Conservation (phyloP, 2,329 filamentous ascomycete genomes). For the Penicillium sp. region DNA sequence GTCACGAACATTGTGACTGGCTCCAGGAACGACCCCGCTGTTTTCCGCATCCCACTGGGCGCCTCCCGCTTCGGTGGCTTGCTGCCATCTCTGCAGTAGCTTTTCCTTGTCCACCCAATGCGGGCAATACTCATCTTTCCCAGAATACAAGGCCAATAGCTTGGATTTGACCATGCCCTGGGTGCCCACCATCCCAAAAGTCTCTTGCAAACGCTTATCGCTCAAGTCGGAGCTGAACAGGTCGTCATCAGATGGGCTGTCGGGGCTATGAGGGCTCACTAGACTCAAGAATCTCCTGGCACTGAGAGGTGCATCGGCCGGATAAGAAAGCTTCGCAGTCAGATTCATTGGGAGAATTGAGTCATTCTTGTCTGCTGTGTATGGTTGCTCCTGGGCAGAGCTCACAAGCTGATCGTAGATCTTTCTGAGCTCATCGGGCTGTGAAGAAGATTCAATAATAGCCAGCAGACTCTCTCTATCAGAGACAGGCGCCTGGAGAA, state of each 20-base stretch:
- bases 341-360: slow-evolving; percentile 34
- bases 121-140: slow-evolving; percentile 45
- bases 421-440: slow-evolving; percentile 19
- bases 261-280: slow-evolving; percentile 50
- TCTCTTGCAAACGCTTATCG: slow-evolving; percentile 53
- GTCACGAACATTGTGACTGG: slow-evolving; percentile 49
- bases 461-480: slow-evolving; percentile 65
- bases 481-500: slow-evolving; percentile 76
- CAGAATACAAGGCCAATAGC: slow-evolving; percentile 46
- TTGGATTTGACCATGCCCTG: slow-evolving; percentile 37
- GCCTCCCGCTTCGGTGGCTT: slow-evolving; percentile 37
- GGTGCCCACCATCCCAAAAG: slow-evolving; percentile 58
- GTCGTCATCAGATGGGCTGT: slow-evolving; percentile 70
- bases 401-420: slow-evolving; percentile 34
- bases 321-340: slow-evolving; percentile 30
- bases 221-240: slow-evolving; percentile 80
- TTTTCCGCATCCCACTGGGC: slow-evolving; percentile 47
- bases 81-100: slow-evolving; percentile 43
- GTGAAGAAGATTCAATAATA: slow-evolving; percentile 14
- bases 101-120: slow-evolving; percentile 44
- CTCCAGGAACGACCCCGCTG: slow-evolving; percentile 49
- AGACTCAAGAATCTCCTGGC: slow-evolving; percentile 60
- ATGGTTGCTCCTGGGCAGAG: slow-evolving; percentile 29
- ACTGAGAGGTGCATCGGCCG: slow-evolving; percentile 46
- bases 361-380: slow-evolving; percentile 24